Evolutionary conservation across 202 grass and related monocot genomes (phyloP).

Genomic region (Cymbopogon flexuosus): DNA sequence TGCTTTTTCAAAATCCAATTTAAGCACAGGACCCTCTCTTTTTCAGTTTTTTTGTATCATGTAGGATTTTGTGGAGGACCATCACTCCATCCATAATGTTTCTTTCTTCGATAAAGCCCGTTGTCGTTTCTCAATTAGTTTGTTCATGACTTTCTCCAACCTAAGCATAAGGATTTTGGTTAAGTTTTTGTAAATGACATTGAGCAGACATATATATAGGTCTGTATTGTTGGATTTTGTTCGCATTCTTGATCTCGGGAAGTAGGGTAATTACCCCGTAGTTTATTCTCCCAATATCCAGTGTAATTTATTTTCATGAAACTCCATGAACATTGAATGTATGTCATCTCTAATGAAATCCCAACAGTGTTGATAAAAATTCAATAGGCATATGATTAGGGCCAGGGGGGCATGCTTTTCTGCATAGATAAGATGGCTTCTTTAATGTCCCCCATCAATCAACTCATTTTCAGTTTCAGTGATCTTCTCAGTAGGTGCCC

Average conservation of each 20-base stretch:
- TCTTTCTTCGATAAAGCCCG: too few relatives aligned
- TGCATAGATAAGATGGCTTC: too few relatives aligned
- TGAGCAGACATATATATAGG: not conserved
- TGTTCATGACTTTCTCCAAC: not conserved
- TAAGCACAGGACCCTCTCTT: too few relatives aligned
- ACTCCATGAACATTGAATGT: not conserved
- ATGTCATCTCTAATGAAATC: too few relatives aligned
- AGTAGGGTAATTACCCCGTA: not conserved
- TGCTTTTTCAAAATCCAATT: too few relatives aligned
- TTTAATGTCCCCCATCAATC: not conserved
- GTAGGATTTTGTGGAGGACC: too few relatives aligned
- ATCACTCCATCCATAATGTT: too few relatives aligned
- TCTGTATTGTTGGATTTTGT: not conserved
- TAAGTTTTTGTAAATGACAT: not conserved
- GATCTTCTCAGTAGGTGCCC: not conserved
- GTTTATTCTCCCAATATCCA: not conserved
- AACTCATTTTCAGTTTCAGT: not conserved
- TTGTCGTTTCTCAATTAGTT: not conserved
- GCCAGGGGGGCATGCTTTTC: too few relatives aligned
- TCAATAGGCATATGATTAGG: not conserved
- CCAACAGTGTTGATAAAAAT: not conserved
- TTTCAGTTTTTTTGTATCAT: too few relatives aligned
- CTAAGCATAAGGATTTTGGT: not conserved
- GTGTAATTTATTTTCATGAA: not conserved
- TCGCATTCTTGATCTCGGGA: not conserved